Conservation (phyloP, 2,329 filamentous ascomycete genomes). For the Neocucurbitaria cava region DNA sequence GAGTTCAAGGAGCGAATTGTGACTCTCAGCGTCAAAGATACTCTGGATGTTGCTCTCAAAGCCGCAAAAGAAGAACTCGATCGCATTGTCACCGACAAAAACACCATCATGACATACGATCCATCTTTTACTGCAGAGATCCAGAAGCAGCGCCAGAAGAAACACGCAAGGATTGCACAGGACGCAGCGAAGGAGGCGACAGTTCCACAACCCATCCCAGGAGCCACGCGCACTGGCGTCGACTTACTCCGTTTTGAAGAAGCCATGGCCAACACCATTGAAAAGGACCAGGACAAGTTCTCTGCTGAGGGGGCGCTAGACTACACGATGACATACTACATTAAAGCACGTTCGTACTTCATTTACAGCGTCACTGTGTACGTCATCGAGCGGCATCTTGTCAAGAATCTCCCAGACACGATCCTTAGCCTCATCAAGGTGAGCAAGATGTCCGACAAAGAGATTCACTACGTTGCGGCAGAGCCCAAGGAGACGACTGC, state of each 20-base stretch:
- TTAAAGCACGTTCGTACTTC: constrained; percentile 45
- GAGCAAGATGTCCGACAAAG: constrained; percentile 35
- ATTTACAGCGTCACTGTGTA: constrained; percentile 39
- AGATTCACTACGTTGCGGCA: constrained; percentile 35
- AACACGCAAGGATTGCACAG: neutral
- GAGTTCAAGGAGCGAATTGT: neutral
- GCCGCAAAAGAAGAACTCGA: neutral
- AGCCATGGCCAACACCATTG: neutral
- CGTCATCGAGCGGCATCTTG: constrained; percentile 46
- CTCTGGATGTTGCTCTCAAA: neutral
- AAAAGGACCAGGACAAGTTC: neutral
- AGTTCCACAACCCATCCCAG: neutral
- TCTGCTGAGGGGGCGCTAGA: neutral
- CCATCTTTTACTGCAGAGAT: neutral
- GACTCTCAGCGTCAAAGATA: neutral
- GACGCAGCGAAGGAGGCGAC: neutral
- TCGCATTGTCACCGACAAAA: neutral
- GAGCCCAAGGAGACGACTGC: constrained; percentile 36
- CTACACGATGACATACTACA: constrained; percentile 7
- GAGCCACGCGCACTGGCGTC: neutral
- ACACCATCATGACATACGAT: neutral
- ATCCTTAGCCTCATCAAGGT: constrained; percentile 41
- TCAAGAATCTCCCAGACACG: constrained; percentile 29
- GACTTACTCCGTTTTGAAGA: neutral
- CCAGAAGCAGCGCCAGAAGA: neutral